Conservation (phyloP, 2,329 filamentous ascomycete genomes). For the Cordyceps sp. region DNA sequence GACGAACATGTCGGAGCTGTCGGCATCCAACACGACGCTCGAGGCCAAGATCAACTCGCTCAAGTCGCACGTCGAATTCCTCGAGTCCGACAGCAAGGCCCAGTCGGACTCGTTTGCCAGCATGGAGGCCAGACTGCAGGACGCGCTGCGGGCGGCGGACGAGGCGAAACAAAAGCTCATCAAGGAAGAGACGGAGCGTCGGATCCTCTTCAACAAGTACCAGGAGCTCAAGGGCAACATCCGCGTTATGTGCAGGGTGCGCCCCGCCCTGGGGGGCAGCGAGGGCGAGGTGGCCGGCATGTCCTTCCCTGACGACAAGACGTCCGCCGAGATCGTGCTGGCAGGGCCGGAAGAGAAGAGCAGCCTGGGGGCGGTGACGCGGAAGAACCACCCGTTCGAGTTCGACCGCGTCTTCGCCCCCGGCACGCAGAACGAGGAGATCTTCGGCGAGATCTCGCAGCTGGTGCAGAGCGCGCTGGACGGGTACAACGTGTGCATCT, state of each 20-base stretch:
- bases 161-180: conserved; percentile 67
- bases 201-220: conserved; percentile 92
- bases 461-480: conserved; percentile 92
- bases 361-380: conserved; percentile 57
- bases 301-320: conserved; percentile 65
- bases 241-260: conserved; percentile 90
- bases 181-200: conserved; percentile 76
- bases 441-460: conserved; percentile 94
- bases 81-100: conserved; percentile 78
- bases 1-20: conserved; percentile 38
- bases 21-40: conserved; percentile 45
- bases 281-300: conserved; percentile 58
- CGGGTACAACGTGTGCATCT: conserved; percentile 97
- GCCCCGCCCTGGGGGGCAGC: conserved; percentile 45
- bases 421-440: conserved; percentile 58
- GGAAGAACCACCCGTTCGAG: conserved; percentile 70
- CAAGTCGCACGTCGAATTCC: conserved; percentile 69
- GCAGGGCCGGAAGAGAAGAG: conserved; percentile 71
- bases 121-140: conserved; percentile 65
- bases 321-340: conserved; percentile 74
- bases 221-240: conserved; percentile 98
- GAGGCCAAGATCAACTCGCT: conserved; percentile 63
- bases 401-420: conserved; percentile 91
- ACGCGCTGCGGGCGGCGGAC: conserved; percentile 54
- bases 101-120: conserved; percentile 74